Evolutionary conservation across 306 rosid species (phyloP).

Genomic region (Lotus japonicus): DNA sequence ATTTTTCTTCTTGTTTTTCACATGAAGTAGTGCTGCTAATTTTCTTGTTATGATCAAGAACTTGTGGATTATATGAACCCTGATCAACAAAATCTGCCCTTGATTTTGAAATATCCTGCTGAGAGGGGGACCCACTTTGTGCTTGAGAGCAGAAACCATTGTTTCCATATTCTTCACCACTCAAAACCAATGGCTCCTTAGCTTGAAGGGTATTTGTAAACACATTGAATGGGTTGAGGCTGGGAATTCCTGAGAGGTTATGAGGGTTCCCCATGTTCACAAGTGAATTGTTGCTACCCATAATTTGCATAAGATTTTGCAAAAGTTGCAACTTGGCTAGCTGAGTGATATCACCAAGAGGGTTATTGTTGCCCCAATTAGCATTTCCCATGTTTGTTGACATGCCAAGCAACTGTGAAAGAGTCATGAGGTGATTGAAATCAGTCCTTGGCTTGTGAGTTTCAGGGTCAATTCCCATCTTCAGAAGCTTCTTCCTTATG

Average conservation of each 20-base stretch:
- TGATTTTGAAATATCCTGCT: slow-evolving; percentile 25
- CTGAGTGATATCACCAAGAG: slow-evolving; percentile 51
- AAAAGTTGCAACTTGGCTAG: slow-evolving; percentile 52
- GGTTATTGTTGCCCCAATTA: slow-evolving; percentile 32
- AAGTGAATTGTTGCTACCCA: slow-evolving; percentile 30
- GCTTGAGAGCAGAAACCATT: slow-evolving; percentile 23
- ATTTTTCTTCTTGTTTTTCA: slow-evolving; percentile 26
- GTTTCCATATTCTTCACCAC: slow-evolving; percentile 26
- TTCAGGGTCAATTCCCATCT: slow-evolving; percentile 82
- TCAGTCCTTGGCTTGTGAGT: slow-evolving; percentile 90
- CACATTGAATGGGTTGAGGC: slow-evolving; percentile 27
- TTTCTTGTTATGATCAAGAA: slow-evolving; percentile 4
- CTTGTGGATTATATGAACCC: slow-evolving; percentile 24
- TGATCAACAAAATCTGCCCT: slow-evolving; percentile 7
- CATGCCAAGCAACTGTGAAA: slow-evolving; percentile 45
- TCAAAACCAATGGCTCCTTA: slow-evolving; percentile 18
- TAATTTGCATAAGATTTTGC: slow-evolving; percentile 50
- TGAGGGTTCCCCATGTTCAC: slow-evolving; percentile 24
- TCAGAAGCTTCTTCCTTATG: slow-evolving; percentile 74
- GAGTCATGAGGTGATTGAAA: slow-evolving; percentile 47
- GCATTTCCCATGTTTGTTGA: slow-evolving; percentile 32
- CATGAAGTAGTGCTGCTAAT: slow-evolving; percentile 3
- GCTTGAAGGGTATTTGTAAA: slow-evolving; percentile 12
- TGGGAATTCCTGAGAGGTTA: slow-evolving; percentile 29
- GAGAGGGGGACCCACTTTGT: slow-evolving; percentile 10